A percentile compares a stretch with the other conserved stretches of the same genome.
These are phyloP conservation scores for Actinidia arguta DNA, from an alignment of 179 eudicot species.

Conservation along the genomic window DNA sequence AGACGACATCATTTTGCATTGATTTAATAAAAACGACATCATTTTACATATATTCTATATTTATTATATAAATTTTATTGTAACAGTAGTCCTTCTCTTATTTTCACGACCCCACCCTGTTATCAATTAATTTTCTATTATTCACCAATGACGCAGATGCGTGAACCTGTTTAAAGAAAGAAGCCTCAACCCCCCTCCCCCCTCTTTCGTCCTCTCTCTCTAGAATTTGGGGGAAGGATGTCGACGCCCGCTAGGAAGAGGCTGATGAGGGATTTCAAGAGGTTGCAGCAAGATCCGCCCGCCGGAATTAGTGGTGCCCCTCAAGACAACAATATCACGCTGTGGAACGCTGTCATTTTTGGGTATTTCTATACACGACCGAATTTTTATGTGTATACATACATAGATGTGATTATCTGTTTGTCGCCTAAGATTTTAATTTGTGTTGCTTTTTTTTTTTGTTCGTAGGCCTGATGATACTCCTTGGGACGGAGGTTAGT, in stretches of 20 bases:
- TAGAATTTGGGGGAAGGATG: too few species aligned
- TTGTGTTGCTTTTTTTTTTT: constrained; percentile 6
- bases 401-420: not conserved
- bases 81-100: too few species aligned
- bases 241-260: constrained; percentile 17
- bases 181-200: too few species aligned
- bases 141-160: too few species aligned
- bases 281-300: constrained; percentile 13
- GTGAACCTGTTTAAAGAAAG: too few species aligned
- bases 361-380: not conserved
- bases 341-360: constrained; percentile 14
- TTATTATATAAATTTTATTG: too few species aligned
- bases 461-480: constrained; percentile 26
- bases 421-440: not conserved
- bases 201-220: not conserved
- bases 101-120: too few species aligned
- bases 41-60: too few species aligned
- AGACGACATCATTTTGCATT: too few species aligned
- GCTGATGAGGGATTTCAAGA: constrained; percentile 20
- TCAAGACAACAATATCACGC: constrained; percentile 14
- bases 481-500: constrained; percentile 29
- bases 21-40: too few species aligned
- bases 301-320: constrained; percentile 10
- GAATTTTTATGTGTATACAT: too few species aligned
- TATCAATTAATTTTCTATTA: too few species aligned